A percentile compares a stretch with the other conserved stretches of the same genome.
Evolutionary conservation across 164 flowering plant species (phyloP).

Genomic region (Annona squamosa): DNA sequence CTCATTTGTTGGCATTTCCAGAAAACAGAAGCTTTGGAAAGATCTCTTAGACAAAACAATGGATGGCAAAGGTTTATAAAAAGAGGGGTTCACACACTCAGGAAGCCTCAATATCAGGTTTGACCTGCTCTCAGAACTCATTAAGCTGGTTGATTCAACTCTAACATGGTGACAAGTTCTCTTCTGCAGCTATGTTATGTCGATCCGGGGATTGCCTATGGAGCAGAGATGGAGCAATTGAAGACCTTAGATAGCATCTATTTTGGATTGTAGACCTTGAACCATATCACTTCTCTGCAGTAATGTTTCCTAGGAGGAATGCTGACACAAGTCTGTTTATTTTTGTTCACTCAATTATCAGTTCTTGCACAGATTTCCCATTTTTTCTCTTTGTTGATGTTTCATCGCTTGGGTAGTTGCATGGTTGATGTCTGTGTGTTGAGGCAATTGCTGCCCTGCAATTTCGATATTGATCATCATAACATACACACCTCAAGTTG

Average conservation of each 20-base stretch:
- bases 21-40: slow-evolving; percentile 63
- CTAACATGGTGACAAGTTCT: not conserved
- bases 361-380: not conserved
- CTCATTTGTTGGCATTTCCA: slow-evolving; percentile 17
- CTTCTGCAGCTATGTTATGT: slow-evolving; percentile 58
- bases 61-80: slow-evolving; percentile 83
- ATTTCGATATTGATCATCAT: too few relatives aligned
- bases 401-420: not conserved
- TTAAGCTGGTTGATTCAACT: not conserved
- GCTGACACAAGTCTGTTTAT: too few relatives aligned
- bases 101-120: slow-evolving; percentile 87
- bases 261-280: slow-evolving; percentile 2
- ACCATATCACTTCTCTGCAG: not conserved
- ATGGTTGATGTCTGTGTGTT: not conserved
- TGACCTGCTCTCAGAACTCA: slow-evolving; percentile 1
- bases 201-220: slow-evolving; percentile 59
- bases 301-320: not conserved
- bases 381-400: not conserved
- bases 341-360: not conserved
- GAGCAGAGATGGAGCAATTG: slow-evolving; percentile 59
- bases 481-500: not conserved
- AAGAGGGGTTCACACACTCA: slow-evolving; percentile 79
- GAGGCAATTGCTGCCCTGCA: too few relatives aligned
- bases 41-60: slow-evolving; percentile 41
- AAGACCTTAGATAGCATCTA: slow-evolving; percentile 53